A percentile compares a stretch with the other conserved stretches of the same genome.
These are phyloP conservation scores for Leccinum subfulvum DNA, from an alignment of 1,284 basidiomycete species.

Conservation along the genomic window DNA sequence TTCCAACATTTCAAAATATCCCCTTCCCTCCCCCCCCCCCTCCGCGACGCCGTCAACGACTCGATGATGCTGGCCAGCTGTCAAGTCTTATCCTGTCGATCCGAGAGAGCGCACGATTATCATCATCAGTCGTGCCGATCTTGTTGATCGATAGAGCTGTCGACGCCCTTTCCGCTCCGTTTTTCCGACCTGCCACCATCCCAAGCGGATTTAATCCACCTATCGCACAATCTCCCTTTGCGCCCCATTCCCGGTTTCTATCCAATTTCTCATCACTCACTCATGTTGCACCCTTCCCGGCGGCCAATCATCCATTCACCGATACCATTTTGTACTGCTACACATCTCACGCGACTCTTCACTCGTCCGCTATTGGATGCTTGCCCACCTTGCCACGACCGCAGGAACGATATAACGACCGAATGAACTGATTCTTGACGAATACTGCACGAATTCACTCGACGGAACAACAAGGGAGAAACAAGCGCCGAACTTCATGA, in stretches of 20 bases:
- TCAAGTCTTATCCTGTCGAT: conserved; percentile 29
- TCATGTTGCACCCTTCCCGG: conserved; percentile 23
- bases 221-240: conserved; percentile 30
- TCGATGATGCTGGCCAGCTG: conserved; percentile 45
- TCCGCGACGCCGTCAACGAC: conserved; percentile 37
- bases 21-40: not conserved
- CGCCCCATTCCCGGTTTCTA: conserved; percentile 19
- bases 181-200: conserved; percentile 15
- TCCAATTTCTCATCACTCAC: conserved; percentile 23
- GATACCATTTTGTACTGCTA: conserved; percentile 21
- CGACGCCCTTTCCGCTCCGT: conserved; percentile 20
- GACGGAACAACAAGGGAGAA: conserved; percentile 27
- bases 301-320: conserved; percentile 26
- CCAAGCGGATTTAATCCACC: conserved; percentile 21
- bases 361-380: conserved; percentile 16
- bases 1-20: not conserved
- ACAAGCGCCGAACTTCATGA: conserved; percentile 21
- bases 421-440: conserved; percentile 48
- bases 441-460: conserved; percentile 37
- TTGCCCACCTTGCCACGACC: conserved; percentile 35
- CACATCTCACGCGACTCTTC: conserved; percentile 17
- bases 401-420: conserved; percentile 39
- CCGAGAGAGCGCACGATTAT: conserved; percentile 25
- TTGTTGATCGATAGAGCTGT: conserved; percentile 41
- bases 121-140: conserved; percentile 27